Evolutionary conservation across 139 green algal species (phyloP).

Genomic region (Gonium pectorale): DNA sequence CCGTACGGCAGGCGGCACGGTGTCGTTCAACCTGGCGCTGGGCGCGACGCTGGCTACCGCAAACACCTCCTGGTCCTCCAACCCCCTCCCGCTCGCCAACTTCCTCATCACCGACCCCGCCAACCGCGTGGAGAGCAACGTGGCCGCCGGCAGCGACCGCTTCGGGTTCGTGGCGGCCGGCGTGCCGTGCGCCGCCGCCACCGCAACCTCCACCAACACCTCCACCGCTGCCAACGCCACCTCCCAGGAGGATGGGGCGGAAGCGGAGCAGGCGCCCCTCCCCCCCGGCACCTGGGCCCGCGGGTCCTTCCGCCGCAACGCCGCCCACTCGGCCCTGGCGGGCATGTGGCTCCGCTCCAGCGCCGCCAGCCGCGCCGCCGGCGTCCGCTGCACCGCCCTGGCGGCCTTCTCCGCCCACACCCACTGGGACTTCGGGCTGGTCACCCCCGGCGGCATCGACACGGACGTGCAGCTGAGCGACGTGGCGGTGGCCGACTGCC

Average conservation of each 20-base stretch:
- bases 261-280: background rate
- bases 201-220: background rate
- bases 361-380: background rate
- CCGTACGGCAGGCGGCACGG: background rate
- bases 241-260: background rate
- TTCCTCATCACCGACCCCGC: slow-evolving; percentile 19
- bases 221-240: background rate
- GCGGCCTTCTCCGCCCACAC: slow-evolving; percentile 52
- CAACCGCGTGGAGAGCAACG: slow-evolving; percentile 58
- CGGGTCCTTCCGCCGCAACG: slow-evolving; percentile 44
- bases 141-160: slow-evolving; percentile 65
- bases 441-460: slow-evolving; percentile 59
- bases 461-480: slow-evolving; percentile 48
- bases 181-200: background rate
- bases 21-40: slow-evolving; percentile 51
- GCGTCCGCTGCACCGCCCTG: slow-evolving; percentile 48
- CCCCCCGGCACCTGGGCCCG: background rate
- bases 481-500: slow-evolving; percentile 50
- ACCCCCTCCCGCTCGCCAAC: background rate
- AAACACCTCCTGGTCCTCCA: background rate
- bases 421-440: slow-evolving; percentile 73
- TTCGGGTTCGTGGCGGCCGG: slow-evolving; percentile 53
- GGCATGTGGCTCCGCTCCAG: slow-evolving; percentile 44
- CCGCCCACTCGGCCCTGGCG: slow-evolving; percentile 49
- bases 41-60: slow-evolving; percentile 14